Evolutionary conservation across 495 filamentous ascomycete genomes (phyloP).

Genomic region (Aspergillus mulundensis): DNA sequence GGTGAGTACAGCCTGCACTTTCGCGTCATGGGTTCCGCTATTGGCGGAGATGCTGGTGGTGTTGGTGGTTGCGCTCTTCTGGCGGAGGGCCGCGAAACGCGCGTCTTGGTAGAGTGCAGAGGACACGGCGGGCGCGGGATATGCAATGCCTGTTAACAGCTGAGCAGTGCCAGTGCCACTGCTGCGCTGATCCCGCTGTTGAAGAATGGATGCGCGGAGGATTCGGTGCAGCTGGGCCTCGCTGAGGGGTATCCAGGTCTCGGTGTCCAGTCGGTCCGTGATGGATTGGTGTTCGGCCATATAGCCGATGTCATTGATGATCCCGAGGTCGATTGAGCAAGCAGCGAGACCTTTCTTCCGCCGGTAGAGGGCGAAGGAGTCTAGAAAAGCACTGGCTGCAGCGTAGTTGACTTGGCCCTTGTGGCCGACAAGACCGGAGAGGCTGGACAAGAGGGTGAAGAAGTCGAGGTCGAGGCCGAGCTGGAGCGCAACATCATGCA

Average conservation of each 20-base stretch:
- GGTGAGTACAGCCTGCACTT: not conserved
- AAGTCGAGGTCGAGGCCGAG: slow-evolving; percentile 1
- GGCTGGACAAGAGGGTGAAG: slow-evolving; percentile 13
- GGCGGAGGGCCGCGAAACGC: no score
- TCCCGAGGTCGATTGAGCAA: slow-evolving; percentile 7
- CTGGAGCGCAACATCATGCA: slow-evolving; percentile 11
- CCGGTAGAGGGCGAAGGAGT: slow-evolving; percentile 10
- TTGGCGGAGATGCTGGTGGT: no score
- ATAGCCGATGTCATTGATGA: slow-evolving; percentile 10
- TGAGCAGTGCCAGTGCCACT: not conserved
- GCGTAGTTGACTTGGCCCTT: slow-evolving; percentile 16
- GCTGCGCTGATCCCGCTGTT: not conserved
- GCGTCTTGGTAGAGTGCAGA: no score
- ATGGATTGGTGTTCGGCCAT: slow-evolving; percentile 3
- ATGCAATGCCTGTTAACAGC: slow-evolving; percentile 2
- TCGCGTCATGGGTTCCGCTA: no score
- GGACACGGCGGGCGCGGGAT: not conserved
- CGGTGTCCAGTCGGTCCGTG: not conserved
- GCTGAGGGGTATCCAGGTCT: not conserved
- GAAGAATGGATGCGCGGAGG: not conserved
- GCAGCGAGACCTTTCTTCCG: not conserved
- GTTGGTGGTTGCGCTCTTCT: no score
- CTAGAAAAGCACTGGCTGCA: slow-evolving; percentile 12
- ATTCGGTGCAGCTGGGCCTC: slow-evolving; percentile 3
- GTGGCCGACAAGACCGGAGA: slow-evolving; percentile 9